These are phyloP conservation scores for Candida sphagnicola DNA, from an alignment of 805 yeast species.

Conservation along the genomic window DNA sequence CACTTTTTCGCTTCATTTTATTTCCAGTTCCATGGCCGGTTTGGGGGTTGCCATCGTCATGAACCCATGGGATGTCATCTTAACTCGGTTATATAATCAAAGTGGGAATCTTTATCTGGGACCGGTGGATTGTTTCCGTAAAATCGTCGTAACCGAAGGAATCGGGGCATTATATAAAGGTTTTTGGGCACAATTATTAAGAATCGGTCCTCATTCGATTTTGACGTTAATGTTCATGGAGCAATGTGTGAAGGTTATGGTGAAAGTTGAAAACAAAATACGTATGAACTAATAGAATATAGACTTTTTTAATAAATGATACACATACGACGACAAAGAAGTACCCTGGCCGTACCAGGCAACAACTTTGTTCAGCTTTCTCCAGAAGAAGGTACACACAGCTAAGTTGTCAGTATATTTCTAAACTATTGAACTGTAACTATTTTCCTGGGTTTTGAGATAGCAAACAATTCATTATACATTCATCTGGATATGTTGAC, in stretches of 20 bases:
- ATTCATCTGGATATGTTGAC: no score
- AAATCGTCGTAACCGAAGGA: slow-evolving; percentile 85
- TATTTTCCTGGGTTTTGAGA: no score
- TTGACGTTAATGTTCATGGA: slow-evolving; percentile 92
- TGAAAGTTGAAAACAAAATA: slow-evolving; percentile 21
- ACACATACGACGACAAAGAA: no score
- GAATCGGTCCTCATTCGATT: slow-evolving; percentile 95
- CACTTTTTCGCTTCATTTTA: slow-evolving; percentile 59
- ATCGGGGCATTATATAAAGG: slow-evolving; percentile 87
- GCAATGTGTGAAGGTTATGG: slow-evolving; percentile 70
- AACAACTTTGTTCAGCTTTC: no score
- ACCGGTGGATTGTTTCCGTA: slow-evolving; percentile 82
- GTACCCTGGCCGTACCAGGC: no score
- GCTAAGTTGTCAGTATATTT: no score
- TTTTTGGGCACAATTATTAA: slow-evolving; percentile 84
- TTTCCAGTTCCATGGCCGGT: slow-evolving; percentile 77
- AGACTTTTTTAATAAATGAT: no score
- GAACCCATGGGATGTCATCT: slow-evolving; percentile 96
- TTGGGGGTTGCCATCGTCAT: slow-evolving; percentile 90
- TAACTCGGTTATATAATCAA: slow-evolving; percentile 94
- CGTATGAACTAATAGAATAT: background rate
- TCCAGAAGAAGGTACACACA: no score
- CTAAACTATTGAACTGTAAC: no score
- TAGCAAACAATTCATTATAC: no score
- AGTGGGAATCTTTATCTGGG: slow-evolving; percentile 83